phyloP scores from a whole-genome alignment of 2,329 filamentous ascomycete genomes.

The Emericellopsis cladophorae region DNA sequence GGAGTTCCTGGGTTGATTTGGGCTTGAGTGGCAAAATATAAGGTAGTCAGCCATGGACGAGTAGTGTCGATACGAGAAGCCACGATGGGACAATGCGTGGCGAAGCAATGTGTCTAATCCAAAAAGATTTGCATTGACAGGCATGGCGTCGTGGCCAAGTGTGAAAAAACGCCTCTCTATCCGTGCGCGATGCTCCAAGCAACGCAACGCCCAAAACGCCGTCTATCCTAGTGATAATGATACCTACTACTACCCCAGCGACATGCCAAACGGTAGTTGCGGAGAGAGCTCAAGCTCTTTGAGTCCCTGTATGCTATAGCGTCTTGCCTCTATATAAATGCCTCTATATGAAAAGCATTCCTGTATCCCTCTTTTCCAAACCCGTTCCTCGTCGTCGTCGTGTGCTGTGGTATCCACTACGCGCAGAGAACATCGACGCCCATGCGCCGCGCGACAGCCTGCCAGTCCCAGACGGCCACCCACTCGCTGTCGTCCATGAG shows the following conservation, averaged over 20 bases:
- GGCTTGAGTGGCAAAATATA: background rate
- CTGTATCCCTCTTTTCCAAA: too few relatives aligned
- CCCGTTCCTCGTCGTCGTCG: too few relatives aligned
- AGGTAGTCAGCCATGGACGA: too few relatives aligned
- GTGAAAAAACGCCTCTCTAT: background rate
- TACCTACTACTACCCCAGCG: background rate
- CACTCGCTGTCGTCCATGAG: constrained; percentile 47
- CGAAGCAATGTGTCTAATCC: background rate
- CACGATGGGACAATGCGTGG: too few relatives aligned
- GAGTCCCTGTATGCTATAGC: too few relatives aligned
- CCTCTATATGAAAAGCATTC: too few relatives aligned
- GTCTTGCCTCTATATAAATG: too few relatives aligned
- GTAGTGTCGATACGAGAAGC: too few relatives aligned
- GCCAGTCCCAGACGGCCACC: constrained; percentile 52
- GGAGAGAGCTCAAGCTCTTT: background rate
- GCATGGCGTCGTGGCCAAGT: too few relatives aligned
- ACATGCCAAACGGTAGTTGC: background rate
- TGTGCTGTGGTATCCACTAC: constrained; percentile 11
- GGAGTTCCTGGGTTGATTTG: background rate
- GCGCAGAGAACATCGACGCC: constrained; percentile 43
- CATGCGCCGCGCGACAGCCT: constrained; percentile 38
- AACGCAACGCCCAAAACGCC: background rate
- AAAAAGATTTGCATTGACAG: too few relatives aligned
- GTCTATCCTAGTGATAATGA: background rate
- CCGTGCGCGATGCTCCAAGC: background rate